A percentile compares a stretch with the other conserved stretches of the same genome.
phyloP scores from a whole-genome alignment of 345 rosid genomes.

The Salix exigua region DNA sequence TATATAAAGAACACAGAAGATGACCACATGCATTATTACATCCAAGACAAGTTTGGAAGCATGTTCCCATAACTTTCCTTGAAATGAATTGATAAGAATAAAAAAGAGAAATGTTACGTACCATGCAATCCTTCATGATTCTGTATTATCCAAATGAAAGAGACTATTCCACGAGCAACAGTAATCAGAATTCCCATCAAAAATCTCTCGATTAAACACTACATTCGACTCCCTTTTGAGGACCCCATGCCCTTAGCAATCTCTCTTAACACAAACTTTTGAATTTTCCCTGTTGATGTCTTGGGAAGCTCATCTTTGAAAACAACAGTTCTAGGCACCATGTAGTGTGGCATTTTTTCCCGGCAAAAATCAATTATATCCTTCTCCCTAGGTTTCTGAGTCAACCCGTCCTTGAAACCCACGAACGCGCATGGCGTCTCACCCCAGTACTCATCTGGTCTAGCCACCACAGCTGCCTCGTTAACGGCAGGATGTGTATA shows the following conservation, averaged over 20 bases:
- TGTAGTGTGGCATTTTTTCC: slow-evolving; percentile 22
- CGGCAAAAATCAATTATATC: slow-evolving; percentile 21
- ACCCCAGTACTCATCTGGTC: slow-evolving; percentile 25
- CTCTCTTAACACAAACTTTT: slow-evolving; percentile 21
- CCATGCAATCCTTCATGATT: too few species aligned
- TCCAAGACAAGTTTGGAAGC: too few species aligned
- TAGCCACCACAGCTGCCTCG: slow-evolving; percentile 29
- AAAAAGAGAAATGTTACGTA: too few species aligned
- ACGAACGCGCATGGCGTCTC: slow-evolving; percentile 32
- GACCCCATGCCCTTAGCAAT: slow-evolving; percentile 19
- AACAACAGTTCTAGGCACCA: slow-evolving; percentile 29
- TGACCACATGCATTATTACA: too few species aligned
- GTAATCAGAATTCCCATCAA: too few species aligned
- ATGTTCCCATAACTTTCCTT: too few species aligned
- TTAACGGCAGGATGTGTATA: slow-evolving; percentile 10
- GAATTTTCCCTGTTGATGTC: slow-evolving; percentile 26
- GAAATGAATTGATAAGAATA: too few species aligned
- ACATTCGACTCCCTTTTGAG: slow-evolving; percentile 11
- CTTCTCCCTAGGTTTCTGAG: slow-evolving; percentile 11
- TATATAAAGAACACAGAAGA: too few species aligned
- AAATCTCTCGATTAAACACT: background rate
- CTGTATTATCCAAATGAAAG: too few species aligned
- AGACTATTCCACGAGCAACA: too few species aligned
- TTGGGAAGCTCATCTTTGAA: slow-evolving; percentile 22
- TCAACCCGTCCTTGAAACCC: slow-evolving; percentile 3